phyloP scores from a whole-genome alignment of 352 stramenopile genomes.

The Globisporangium heterothallicum region DNA sequence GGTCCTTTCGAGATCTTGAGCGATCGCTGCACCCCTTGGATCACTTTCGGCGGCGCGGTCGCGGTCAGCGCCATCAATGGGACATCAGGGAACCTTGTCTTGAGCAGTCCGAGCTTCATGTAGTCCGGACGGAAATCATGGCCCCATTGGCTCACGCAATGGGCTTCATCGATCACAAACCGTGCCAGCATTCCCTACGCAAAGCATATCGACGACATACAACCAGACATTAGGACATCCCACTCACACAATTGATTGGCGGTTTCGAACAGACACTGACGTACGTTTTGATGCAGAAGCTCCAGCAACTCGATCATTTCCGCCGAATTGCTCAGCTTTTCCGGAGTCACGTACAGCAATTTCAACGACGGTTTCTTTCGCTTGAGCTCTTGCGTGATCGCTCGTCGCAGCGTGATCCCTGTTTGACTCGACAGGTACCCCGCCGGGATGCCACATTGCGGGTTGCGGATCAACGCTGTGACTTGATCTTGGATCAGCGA shows the following conservation, averaged over 20 bases:
- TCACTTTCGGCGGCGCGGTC: slow-evolving; percentile 83
- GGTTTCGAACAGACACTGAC: neutral
- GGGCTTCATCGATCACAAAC: slow-evolving; percentile 94
- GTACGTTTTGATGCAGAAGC: slow-evolving; percentile 36
- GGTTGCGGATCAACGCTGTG: slow-evolving; percentile 68
- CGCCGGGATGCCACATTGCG: slow-evolving; percentile 49
- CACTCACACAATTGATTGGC: slow-evolving; percentile 4
- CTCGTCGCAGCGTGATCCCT: slow-evolving; percentile 46
- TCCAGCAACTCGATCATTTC: slow-evolving; percentile 71
- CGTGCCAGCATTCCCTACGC: slow-evolving; percentile 73
- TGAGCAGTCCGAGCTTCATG: slow-evolving; percentile 88
- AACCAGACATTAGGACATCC: too few relatives aligned
- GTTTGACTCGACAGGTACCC: slow-evolving; percentile 78
- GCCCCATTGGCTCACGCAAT: slow-evolving; percentile 88
- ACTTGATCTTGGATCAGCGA: slow-evolving; percentile 95
- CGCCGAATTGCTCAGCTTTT: slow-evolving; percentile 85
- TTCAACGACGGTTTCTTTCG: slow-evolving; percentile 66
- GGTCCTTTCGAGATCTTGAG: slow-evolving; percentile 66
- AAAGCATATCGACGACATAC: too few relatives aligned
- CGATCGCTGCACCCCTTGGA: slow-evolving; percentile 67
- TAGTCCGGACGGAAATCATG: slow-evolving; percentile 92
- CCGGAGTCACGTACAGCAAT: slow-evolving; percentile 94
- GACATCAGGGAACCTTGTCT: slow-evolving; percentile 86
- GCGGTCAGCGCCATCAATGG: slow-evolving; percentile 92
- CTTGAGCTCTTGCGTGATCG: slow-evolving; percentile 79